Evolutionary conservation across 176 grass and related monocot species (phyloP), one percentile per base, ranked within the genome.

Genomic region (Juncus effusus): DNA sequence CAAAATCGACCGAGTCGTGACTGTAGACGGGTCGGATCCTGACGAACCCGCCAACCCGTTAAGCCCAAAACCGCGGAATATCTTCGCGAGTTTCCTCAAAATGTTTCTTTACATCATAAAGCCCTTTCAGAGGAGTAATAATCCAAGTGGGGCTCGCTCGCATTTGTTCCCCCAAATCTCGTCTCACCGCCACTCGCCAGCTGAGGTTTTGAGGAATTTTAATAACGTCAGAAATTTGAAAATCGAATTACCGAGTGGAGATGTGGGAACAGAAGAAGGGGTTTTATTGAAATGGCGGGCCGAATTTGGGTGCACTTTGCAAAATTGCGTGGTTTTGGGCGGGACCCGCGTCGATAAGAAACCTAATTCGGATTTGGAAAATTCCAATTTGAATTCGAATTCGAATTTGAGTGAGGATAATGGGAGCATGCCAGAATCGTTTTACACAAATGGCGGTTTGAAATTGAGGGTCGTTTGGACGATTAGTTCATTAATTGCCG

Each of bases 401-500:
- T 58, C 42, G 72, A 47, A 28, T n/a, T 6, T 74, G 2, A 7
- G 13, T 0, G 86, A 90, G 38, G 86, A 95, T 60, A 77, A 74
- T 39, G 91, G 91, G 42, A 85, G 70, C 81, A 95, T 95, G 77
- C 91, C 91, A 3, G 91, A 95, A 49, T 90, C 91, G 5, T 95
- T 95, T 80, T 95, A 95, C 8, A 95, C 86, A 61, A 90, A 95
- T 10, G 83, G 91, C 1, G 86, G 91, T 9, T 78, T 95, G 51
- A 95, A 95, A 53, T 84, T 95, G 6, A 81, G 91, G n/a, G 91
- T 95, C 1, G 91, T 95, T 1, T 95, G 91, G 91, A 85, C 86
- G 9, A 95, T 95, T 77, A 95, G 91, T 74, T 95, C 86, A 16
- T 45, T 95, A 38, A 85, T 95, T 15, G 91, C 86, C 0, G 86